phyloP scores from a whole-genome alignment of 176 grass and related monocot species.

The Saccharum spontaneum region DNA sequence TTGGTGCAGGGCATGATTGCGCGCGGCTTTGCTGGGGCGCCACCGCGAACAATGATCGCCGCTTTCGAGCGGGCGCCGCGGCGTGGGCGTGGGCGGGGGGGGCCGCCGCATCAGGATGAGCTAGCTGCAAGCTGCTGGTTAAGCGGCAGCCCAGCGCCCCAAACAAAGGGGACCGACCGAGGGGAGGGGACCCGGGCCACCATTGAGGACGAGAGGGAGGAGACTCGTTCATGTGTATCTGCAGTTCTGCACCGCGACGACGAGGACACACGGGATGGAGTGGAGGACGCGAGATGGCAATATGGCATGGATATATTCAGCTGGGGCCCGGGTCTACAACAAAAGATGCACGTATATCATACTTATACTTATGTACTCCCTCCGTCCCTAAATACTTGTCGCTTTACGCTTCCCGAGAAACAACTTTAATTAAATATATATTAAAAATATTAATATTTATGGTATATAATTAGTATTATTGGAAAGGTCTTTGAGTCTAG shows the following conservation, averaged over 20 bases:
- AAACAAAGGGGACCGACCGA: slow-evolving; percentile 25
- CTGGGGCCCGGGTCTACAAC: neutral
- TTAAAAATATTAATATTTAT: no score
- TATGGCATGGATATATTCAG: neutral
- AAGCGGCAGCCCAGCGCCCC: slow-evolving; percentile 31
- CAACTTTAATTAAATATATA: no score
- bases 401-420: no score
- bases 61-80: slow-evolving; percentile 20
- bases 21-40: slow-evolving; percentile 4
- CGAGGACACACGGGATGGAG: neutral
- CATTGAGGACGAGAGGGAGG: neutral
- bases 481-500: no score
- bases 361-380: no score
- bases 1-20: slow-evolving; percentile 26
- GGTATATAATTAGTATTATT: no score
- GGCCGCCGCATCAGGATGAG: slow-evolving; percentile 25
- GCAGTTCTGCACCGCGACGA: neutral
- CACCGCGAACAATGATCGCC: slow-evolving; percentile 31
- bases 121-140: slow-evolving; percentile 25
- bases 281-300: no score
- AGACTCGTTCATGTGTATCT: neutral
- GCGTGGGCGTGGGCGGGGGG: neutral
- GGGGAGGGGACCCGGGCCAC: neutral
- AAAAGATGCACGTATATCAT: neutral
- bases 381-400: no score